phyloP scores from a whole-genome alignment of 2,329 filamentous ascomycete genomes.

The Colletotrichum sp. region DNA sequence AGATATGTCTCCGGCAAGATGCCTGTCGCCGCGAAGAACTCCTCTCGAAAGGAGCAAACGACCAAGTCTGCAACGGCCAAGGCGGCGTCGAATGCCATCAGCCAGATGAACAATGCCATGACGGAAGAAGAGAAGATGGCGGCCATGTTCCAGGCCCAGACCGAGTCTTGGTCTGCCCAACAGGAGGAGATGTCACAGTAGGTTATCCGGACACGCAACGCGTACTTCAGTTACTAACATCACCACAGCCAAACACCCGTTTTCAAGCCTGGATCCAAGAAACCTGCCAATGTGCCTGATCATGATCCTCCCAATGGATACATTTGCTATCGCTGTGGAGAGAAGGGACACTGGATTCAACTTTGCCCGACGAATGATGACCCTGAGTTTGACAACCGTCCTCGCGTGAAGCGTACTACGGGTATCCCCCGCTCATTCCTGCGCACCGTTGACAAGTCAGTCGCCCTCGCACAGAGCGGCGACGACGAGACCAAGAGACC shows the following conservation, averaged over 20 bases:
- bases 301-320: constrained; percentile 94
- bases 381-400: constrained; percentile 91
- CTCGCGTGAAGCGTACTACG: constrained; percentile 93
- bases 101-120: constrained; percentile 76
- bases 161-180: constrained; percentile 90
- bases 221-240: constrained; percentile 6
- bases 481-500: constrained; percentile 82
- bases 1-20: constrained; percentile 97
- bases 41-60: constrained; percentile 67
- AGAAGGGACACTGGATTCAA: constrained; percentile 99
- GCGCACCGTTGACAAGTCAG: constrained; percentile 92
- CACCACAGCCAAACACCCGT: constrained; percentile 66
- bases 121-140: constrained; percentile 94
- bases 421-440: constrained; percentile 96
- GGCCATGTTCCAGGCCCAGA: constrained; percentile 89
- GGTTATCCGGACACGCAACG: constrained; percentile 30
- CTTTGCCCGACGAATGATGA: constrained; percentile 98
- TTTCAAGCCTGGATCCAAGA: constrained; percentile 65
- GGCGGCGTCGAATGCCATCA: constrained; percentile 60
- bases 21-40: constrained; percentile 85
- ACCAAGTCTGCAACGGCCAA: constrained; percentile 64
- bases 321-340: constrained; percentile 93
- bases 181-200: constrained; percentile 91
- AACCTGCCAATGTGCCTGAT: constrained; percentile 79
- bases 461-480: constrained; percentile 74